Conservation (phyloP, 805 yeast genomes). For the Osmozyma mogii region DNA sequence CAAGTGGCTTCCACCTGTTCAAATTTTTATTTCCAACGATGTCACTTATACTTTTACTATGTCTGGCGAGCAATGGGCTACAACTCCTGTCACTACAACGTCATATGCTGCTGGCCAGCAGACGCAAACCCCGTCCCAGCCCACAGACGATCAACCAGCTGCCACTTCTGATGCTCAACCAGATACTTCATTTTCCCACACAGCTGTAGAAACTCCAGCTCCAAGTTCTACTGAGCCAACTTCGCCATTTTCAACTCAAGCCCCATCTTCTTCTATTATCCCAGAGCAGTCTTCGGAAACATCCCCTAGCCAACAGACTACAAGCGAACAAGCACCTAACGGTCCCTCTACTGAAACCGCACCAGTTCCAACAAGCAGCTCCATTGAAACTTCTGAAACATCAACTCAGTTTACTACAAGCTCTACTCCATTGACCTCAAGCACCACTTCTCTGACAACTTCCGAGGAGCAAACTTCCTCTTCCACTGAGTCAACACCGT, state of each 20-base stretch:
- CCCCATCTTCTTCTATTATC: slow-evolving; percentile 15
- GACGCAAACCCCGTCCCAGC: no score
- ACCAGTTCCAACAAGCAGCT: slow-evolving; percentile 19
- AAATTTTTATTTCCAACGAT: slow-evolving; percentile 44
- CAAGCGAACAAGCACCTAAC: no score
- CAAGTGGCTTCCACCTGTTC: slow-evolving; percentile 44
- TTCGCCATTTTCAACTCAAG: slow-evolving; percentile 12
- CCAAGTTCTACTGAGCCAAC: slow-evolving; percentile 8
- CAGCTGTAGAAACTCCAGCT: slow-evolving; percentile 8
- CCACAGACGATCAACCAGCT: no score
- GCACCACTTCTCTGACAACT: slow-evolving; percentile 1
- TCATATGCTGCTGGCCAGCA: slow-evolving; percentile 3
- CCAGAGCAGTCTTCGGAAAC: no score
- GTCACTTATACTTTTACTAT: slow-evolving; percentile 43
- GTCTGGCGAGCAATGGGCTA: slow-evolving; percentile 21
- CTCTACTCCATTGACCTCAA: background rate
- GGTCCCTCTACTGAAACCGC: slow-evolving; percentile 23
- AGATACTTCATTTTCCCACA: slow-evolving; percentile 4
- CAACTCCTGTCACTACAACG: slow-evolving; percentile 29
- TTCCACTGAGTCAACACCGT: no score
- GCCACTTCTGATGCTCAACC: slow-evolving; percentile 12
- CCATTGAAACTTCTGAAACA: slow-evolving; percentile 1
- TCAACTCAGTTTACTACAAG: background rate
- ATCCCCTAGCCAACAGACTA: no score
- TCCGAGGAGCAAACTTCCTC: no score